A percentile compares a stretch with the other conserved stretches of the same genome.
Evolutionary conservation across 1,284 basidiomycete genomes (phyloP).

Genomic region (Testicularia cyperi): DNA sequence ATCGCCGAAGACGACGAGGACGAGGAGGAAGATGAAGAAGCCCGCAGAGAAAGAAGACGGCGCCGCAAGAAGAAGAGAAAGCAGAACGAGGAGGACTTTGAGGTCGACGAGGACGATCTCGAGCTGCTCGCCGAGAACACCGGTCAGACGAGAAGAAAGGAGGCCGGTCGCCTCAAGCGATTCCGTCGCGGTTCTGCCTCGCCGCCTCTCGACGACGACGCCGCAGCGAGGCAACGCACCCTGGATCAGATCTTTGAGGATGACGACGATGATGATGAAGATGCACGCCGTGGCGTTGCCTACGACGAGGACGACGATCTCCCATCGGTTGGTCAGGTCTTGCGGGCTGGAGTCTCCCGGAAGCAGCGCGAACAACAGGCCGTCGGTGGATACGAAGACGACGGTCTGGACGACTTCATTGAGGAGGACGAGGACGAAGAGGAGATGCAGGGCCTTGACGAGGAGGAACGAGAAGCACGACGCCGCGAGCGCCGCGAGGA

Average conservation of each 20-base stretch:
- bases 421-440: conserved; percentile 70
- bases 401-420: conserved; percentile 70
- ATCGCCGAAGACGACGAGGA: conserved; percentile 59
- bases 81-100: conserved; percentile 65
- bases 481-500: conserved; percentile 69
- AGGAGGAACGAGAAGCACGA: conserved; percentile 70
- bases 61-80: conserved; percentile 45
- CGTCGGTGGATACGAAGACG: conserved; percentile 55
- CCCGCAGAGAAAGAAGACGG: conserved; percentile 68
- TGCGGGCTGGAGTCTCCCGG: conserved; percentile 33
- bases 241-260: conserved; percentile 75
- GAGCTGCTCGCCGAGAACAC: conserved; percentile 94
- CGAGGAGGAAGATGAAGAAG: conserved; percentile 63
- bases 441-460: conserved; percentile 51
- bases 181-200: conserved; percentile 64
- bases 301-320: conserved; percentile 63
- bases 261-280: conserved; percentile 72
- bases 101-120: conserved; percentile 91
- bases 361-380: conserved; percentile 31
- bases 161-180: conserved; percentile 49
- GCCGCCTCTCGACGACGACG: conserved; percentile 63
- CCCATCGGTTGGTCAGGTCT: conserved; percentile 46
- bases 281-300: conserved; percentile 60
- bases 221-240: conserved; percentile 64
- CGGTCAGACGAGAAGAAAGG: conserved; percentile 64